Base-by-base conservation (phyloP, 345 rosid species). In the Linum tenue region DNA sequence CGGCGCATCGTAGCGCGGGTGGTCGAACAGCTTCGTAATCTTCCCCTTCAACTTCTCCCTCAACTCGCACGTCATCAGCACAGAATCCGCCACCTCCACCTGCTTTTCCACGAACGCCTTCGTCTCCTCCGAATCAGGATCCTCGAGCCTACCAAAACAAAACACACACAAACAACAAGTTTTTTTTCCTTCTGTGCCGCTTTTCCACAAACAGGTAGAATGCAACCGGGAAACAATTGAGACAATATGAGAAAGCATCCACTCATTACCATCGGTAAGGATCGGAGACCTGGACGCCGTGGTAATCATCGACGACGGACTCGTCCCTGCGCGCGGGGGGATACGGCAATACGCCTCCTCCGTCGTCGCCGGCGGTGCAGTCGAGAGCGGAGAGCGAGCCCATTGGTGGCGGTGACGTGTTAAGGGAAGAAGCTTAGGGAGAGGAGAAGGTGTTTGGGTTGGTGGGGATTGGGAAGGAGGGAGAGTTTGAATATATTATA, bases 91-190 rank as follows among this genome's bases (percentile, higher is more conserved):
- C 72, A 94, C 59, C 55, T 76, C 72, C 70, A 82, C 92, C 75
- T 94, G 96, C 63, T 85, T 75, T 67, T 82, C 70, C 1, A 90
- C 96, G 16, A 90, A 94, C 44, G 83, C 86, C 53, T 85, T 86
- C 31, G 81, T 89, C 70, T 88, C 92, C 55, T 85, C 88, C 1
- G 89, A 81, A 15, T 94, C 95, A 6, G 92, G 88, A 84, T 90
- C 97, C 77, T 94, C 97, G 39, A 94, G 78, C 97, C 99, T 94
- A 70, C 6, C 58, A 64, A 66, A 58, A 57, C 41, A 37, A 39
- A 37, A 43, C 35, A 41, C 35, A 12, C 2, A 58, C 5, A 51
- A 4, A 57, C 31, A 60, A 35, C 41, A 7, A 22, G 17, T 5
- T 57, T 6, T n/a, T n/a, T 14, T 15, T 7, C 9, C 17, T 35